Evolutionary conservation across 2,329 filamentous ascomycete genomes (phyloP).

Genomic region (Pyrenophora graminea): DNA sequence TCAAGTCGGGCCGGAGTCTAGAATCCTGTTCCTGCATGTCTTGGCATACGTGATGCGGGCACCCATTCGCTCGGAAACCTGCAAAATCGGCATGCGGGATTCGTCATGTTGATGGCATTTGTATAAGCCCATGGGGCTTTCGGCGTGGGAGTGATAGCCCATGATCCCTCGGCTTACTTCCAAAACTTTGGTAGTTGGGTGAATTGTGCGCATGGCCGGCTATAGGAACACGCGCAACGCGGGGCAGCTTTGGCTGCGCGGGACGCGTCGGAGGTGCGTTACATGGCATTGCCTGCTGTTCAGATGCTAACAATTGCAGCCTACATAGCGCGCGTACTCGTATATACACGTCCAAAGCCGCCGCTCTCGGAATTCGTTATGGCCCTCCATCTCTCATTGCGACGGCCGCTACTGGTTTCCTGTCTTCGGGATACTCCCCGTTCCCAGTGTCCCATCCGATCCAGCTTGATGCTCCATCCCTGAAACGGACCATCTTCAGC

Average conservation of each 20-base stretch:
- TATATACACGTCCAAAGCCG: constrained; percentile 14
- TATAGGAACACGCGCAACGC: constrained; percentile 30
- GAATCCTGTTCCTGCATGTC: constrained; percentile 23
- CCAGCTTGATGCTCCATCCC: constrained; percentile 37
- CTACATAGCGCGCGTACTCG: constrained; percentile 25
- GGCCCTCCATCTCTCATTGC: constrained; percentile 36
- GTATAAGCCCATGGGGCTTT: constrained; percentile 25
- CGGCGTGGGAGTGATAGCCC: constrained; percentile 5
- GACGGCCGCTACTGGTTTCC: constrained; percentile 27
- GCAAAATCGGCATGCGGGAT: constrained; percentile 23
- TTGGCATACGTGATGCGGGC: constrained; percentile 26
- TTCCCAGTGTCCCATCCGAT: constrained; percentile 27
- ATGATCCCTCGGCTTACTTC: background rate
- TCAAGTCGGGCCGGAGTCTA: too few relatives aligned
- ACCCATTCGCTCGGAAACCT: constrained; percentile 17
- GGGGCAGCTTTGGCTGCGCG: constrained; percentile 34
- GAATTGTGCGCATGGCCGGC: constrained; percentile 28
- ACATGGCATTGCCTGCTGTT: background rate
- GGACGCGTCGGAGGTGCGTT: constrained; percentile 32
- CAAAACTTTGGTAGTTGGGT: background rate
- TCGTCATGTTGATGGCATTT: constrained; percentile 38
- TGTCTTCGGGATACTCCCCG: constrained; percentile 21
- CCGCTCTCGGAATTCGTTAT: constrained; percentile 31
- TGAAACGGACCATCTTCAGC: constrained; percentile 16
- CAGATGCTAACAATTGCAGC: constrained; percentile 23